Percentiles rank a stretch among this genome's conserved stretches.
Evolutionary conservation across 164 flowering plant genomes (phyloP).

Genomic region (Echeveria elegans): DNA sequence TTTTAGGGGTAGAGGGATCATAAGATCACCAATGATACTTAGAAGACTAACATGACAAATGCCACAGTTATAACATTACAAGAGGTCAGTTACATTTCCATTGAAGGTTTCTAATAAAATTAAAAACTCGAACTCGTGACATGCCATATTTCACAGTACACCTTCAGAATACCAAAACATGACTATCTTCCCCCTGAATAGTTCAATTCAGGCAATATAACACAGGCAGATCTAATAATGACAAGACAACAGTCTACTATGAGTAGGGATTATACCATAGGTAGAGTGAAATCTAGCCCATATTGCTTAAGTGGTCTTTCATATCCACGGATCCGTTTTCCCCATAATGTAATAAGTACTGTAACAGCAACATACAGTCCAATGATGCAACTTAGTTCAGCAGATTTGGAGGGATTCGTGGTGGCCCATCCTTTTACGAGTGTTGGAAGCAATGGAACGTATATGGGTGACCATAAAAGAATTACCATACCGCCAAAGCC

Average conservation of each 20-base stretch:
- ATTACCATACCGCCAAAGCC: slow-evolving; percentile 75
- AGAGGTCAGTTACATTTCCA: neutral
- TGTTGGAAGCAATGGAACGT: slow-evolving; percentile 75
- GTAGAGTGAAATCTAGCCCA: slow-evolving; percentile 59
- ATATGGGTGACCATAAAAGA: slow-evolving; percentile 87
- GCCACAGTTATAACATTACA: neutral
- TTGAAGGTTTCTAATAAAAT: neutral
- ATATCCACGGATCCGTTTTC: slow-evolving; percentile 72
- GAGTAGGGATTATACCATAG: slow-evolving; percentile 35
- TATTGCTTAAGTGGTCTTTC: slow-evolving; percentile 61
- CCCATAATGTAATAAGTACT: slow-evolving; percentile 71
- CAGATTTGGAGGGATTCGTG: slow-evolving; percentile 42
- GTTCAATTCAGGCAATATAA: neutral
- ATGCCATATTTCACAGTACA: neutral
- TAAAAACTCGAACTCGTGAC: neutral
- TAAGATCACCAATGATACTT: neutral
- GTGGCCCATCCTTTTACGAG: slow-evolving; percentile 70
- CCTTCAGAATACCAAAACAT: neutral
- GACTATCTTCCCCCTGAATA: neutral
- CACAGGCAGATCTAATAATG: neutral
- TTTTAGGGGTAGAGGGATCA: neutral
- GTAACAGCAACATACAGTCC: slow-evolving; percentile 69
- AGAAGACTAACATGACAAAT: neutral
- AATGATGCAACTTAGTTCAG: slow-evolving; percentile 51
- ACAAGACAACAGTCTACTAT: neutral